Evolutionary conservation across 169 alveolate species (phyloP), one percentile per base, ranked within the genome.

Genomic region (Plasmodium cynomolgi): DNA sequence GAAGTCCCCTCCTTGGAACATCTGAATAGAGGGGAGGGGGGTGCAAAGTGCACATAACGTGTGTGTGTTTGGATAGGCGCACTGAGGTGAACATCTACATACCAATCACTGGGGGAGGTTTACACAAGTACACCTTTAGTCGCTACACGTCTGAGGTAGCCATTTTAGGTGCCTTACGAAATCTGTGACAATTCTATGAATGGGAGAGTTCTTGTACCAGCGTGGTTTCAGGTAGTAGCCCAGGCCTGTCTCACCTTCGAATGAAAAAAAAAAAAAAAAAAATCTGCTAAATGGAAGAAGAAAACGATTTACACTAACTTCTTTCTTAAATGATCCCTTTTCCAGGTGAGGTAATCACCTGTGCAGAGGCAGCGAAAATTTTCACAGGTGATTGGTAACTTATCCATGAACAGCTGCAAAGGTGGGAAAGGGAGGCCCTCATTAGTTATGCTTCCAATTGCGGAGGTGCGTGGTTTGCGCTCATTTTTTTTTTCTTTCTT

Each of bases 311-410:
- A 20, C 58, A 39, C 31, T 13, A 34, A 23, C 13, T 80, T 54
- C 56, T 17, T 56, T 77, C 39, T 81, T 80, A 33, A 26, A 13
- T 17, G 23, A 34, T 39, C 58, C 41, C 34, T 54, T 17, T 33
- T n/a, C 71, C 3, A 6, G 9, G 85, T 62, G 34, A 44, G 11
- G 23, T 23, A 93, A 62, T 79, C 80, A 94, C 98, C 98, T 39
- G 99, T 98, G 90, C 99, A 98, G 44, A 98, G 97, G 79, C 98
- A 96, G 77, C 98, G 97, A 90, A 98, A 98, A 94, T 98, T 98
- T 90, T 97, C 99, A 81, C 97, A 91, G 8, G 98, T 97, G 93
- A 95, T 91, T 9, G 99, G 99, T 34, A 96, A 90, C 73, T 95
- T 92, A 93, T 97, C 98, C 96, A 94, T 95, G 92, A 96, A 97